Evolutionary conservation across 2,329 filamentous ascomycete genomes (phyloP), one percentile per base, ranked within the genome.

Genomic region (Chrysosporium queenslandicum): DNA sequence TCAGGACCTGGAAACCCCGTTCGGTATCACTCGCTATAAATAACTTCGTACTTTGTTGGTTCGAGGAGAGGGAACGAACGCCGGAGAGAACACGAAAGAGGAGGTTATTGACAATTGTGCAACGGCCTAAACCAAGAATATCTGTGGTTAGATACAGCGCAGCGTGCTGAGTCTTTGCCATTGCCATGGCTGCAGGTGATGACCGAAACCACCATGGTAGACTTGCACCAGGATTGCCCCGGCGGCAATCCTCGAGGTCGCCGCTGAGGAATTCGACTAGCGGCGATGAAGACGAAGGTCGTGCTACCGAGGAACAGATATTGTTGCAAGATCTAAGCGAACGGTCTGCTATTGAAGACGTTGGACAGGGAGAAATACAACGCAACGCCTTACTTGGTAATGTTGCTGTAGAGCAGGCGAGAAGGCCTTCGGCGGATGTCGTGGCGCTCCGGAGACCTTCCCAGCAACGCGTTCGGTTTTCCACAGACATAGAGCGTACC

Each of bases 251-350:
- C 6, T 56, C 55, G 14, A 45, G 53, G 25, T 56, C 53, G 4
- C 55, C 55, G 12, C 27, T 56, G 40, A 56, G 55, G 49, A 46
- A 50, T 32, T 55, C 40, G n/a, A 50, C 42, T 40, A 43, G 21
- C 23, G 30, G 16, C 14, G 46, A 45, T 42, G 46, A 50, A 30
- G 29, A 46, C 11, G 41, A 43, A 16, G 36, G 72, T 36, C 74
- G 76, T 52, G 67, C 75, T 46, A 71, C 74, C 54, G 74, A 74
- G 2, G 74, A 73, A 20, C 71, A 71, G 55, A 70, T 68, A 51
- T 63, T 77, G 18, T 66, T 77, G 23, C 65, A 68, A 36, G 64
- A 64, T 7, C 62, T 42, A 16, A 41, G 50, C 14, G 40, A 20
- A 16, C 37, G 25, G 21, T 23, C 29, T 20, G 29, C 16, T 18